Percentiles rank a stretch among this genome's conserved stretches.
These are phyloP conservation scores for Daedaleopsis sinensis DNA, from an alignment of 768 basidiomycete species.

Conservation along the genomic window DNA sequence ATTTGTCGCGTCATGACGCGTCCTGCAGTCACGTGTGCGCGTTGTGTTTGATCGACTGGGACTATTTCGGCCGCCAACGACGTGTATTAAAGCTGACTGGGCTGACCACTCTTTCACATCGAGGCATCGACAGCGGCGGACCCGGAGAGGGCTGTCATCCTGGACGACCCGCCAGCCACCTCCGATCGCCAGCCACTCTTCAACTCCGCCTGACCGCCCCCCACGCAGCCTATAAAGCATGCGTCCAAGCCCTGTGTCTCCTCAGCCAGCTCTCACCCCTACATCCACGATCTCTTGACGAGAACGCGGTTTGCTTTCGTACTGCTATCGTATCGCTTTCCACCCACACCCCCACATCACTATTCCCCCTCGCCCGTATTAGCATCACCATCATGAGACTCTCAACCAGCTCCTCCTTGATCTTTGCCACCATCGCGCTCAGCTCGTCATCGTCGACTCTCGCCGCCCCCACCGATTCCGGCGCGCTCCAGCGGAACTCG, in stretches of 20 bases:
- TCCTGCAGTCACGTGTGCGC: too few species aligned
- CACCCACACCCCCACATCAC: slow-evolving; percentile 12
- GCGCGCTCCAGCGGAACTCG: slow-evolving; percentile 3
- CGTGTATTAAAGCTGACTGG: too few species aligned
- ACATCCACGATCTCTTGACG: slow-evolving; percentile 25
- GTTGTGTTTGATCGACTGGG: too few species aligned
- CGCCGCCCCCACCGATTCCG: slow-evolving; percentile 31
- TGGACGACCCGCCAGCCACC: neutral
- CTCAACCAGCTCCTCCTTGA: slow-evolving; percentile 35
- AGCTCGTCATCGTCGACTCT: slow-evolving; percentile 33
- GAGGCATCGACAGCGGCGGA: neutral
- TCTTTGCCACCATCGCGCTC: slow-evolving; percentile 35
- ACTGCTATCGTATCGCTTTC: slow-evolving; percentile 21
- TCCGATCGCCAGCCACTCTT: neutral
- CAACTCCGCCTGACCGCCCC: neutral
- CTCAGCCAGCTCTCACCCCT: slow-evolving; percentile 19
- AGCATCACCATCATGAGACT: slow-evolving; percentile 31
- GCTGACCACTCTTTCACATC: neutral
- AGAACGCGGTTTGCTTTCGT: slow-evolving; percentile 16
- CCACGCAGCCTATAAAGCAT: neutral
- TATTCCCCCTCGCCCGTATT: neutral
- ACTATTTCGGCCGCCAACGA: too few species aligned
- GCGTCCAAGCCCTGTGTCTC: neutral
- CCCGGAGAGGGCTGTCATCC: neutral
- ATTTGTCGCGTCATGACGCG: too few species aligned